Evolutionary conservation across 176 grass and related monocot genomes (phyloP).

Genomic region (Olyra latifolia): DNA sequence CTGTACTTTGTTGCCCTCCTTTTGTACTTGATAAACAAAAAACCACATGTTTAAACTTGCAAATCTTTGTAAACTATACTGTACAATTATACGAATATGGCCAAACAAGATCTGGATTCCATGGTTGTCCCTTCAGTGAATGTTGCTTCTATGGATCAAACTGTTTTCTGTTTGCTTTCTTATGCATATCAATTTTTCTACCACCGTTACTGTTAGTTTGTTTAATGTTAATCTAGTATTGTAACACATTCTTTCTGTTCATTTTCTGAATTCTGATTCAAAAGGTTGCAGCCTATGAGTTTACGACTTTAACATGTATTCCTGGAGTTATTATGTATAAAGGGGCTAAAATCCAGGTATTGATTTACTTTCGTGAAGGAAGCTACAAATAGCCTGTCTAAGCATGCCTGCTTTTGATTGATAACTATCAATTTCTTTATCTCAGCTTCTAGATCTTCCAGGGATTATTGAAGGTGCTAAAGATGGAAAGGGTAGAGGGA

Average conservation of each 20-base stretch:
- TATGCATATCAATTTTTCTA: neutral
- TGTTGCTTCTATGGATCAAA: neutral
- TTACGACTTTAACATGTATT: conserved; percentile 95
- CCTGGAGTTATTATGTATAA: conserved; percentile 93
- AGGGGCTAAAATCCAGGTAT: conserved; percentile 95
- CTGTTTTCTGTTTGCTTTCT: neutral
- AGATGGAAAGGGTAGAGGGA: conserved; percentile 99
- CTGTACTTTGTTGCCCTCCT: neutral
- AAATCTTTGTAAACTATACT: neutral
- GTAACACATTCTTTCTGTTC: neutral
- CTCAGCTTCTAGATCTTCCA: conserved; percentile 92
- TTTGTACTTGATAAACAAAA: conserved; percentile 1
- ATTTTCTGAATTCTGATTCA: conserved; percentile 33
- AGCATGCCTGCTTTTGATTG: conserved; percentile 11
- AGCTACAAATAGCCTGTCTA: neutral
- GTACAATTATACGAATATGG: neutral
- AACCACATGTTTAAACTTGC: neutral
- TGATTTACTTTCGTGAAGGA: neutral
- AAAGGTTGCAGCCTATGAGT: conserved; percentile 95
- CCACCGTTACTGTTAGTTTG: neutral
- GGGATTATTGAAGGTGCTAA: conserved; percentile 99
- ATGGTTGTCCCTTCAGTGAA: neutral
- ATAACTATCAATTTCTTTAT: neutral
- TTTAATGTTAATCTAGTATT: neutral
- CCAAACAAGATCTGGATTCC: neutral